These are phyloP conservation scores for Phaeosphaeria sp. DNA, from an alignment of 2,329 filamentous ascomycete genomes.

Conservation along the genomic window DNA sequence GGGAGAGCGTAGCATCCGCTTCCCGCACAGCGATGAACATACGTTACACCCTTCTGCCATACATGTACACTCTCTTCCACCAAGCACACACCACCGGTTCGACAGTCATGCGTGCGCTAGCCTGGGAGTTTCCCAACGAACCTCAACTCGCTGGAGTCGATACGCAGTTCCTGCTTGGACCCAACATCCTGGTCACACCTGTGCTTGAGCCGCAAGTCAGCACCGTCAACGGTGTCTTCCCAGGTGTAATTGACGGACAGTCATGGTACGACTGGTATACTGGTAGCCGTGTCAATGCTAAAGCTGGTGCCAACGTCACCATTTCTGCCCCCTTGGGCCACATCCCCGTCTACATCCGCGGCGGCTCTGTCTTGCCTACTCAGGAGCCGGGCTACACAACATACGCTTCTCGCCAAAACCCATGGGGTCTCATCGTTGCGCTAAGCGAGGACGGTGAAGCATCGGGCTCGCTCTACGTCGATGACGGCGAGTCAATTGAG, in stretches of 20 bases:
- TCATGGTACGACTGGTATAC: conserved; percentile 84
- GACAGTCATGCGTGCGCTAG: conserved; percentile 74
- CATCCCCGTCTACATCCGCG: conserved; percentile 75
- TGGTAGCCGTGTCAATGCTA: conserved; percentile 60
- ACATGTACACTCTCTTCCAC: conserved; percentile 78
- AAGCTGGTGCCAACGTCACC: conserved; percentile 63
- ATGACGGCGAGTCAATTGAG: conserved; percentile 73
- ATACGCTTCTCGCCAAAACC: conserved; percentile 64
- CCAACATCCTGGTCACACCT: conserved; percentile 69
- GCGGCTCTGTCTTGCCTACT: conserved; percentile 70
- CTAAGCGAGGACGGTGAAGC: conserved; percentile 63
- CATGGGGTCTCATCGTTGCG: conserved; percentile 72
- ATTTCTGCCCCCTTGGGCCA: conserved; percentile 68
- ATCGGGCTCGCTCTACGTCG: conserved; percentile 70
- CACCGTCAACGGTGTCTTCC: conserved; percentile 72
- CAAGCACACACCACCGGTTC: conserved; percentile 68
- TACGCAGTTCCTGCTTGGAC: conserved; percentile 74
- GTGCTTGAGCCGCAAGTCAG: conserved; percentile 68
- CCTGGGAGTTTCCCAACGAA: conserved; percentile 78
- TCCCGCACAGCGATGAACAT: conserved; percentile 72
- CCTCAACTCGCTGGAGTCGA: conserved; percentile 71
- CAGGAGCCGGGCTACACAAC: conserved; percentile 75
- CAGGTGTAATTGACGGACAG: conserved; percentile 65
- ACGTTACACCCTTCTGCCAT: conserved; percentile 73
- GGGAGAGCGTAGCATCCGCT: conserved; percentile 70